Conservation (phyloP, 768 basidiomycete species). For the Kwoniella bestiolae region DNA sequence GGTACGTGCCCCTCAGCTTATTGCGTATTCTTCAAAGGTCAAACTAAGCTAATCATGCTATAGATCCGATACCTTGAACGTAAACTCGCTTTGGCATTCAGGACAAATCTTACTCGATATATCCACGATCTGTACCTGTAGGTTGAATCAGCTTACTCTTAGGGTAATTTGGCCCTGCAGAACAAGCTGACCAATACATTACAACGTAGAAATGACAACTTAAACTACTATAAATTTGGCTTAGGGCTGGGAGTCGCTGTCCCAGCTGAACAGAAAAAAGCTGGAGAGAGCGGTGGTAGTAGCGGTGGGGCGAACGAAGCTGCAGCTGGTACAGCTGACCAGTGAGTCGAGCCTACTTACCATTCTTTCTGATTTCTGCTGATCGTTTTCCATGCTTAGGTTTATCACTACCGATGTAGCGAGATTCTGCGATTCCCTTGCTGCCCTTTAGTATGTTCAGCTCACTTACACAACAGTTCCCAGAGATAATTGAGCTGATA, state of each 20-base stretch:
- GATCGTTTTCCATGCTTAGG: slow-evolving; percentile 26
- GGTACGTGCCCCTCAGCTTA: slow-evolving; percentile 61
- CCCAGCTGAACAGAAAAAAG: slow-evolving; percentile 10
- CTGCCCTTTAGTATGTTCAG: slow-evolving; percentile 82
- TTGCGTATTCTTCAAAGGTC: neutral
- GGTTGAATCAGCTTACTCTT: slow-evolving; percentile 65
- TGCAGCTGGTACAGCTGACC: slow-evolving; percentile 72
- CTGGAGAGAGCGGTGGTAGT: slow-evolving; percentile 11
- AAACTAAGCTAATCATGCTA: slow-evolving; percentile 2
- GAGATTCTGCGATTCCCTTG: slow-evolving; percentile 81
- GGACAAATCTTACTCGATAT: slow-evolving; percentile 86
- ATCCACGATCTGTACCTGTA: slow-evolving; percentile 90
- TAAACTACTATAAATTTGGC: slow-evolving; percentile 59
- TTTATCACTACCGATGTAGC: slow-evolving; percentile 92
- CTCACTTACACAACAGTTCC: neutral
- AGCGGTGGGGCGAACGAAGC: slow-evolving; percentile 32
- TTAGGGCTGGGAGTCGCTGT: slow-evolving; percentile 50
- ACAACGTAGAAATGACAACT: slow-evolving; percentile 56
- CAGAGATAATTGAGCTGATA: neutral
- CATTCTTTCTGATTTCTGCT: neutral
- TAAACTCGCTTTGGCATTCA: slow-evolving; percentile 77
- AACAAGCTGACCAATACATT: slow-evolving; percentile 3
- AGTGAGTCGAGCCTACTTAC: slow-evolving; percentile 56
- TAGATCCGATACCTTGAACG: slow-evolving; percentile 88
- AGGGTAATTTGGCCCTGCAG: neutral